Base-by-base conservation (phyloP, 2,329 filamentous ascomycete genomes). In the Cytospora piceae region DNA sequence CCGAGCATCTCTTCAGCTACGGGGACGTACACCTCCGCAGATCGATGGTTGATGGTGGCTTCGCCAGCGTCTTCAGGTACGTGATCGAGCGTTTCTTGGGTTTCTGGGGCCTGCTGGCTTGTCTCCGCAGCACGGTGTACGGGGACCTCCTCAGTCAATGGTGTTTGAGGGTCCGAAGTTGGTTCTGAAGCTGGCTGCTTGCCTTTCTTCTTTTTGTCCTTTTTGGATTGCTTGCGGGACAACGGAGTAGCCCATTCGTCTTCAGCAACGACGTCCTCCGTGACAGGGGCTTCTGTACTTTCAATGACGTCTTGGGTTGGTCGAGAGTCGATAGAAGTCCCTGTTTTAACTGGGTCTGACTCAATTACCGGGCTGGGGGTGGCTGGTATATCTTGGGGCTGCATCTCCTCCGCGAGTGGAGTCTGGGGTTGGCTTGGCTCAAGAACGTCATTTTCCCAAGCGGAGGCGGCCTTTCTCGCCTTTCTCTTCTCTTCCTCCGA, bases 151-250 rank as follows among this genome's bases (percentile, higher is more conserved):
- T 63, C 59, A 14, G 27, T 12, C 24, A 32, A 37, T n/a, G 67
- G 66, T 2, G 65, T 68, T 20, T 58, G 67, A 11, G 42, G 24
- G n/a, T 59, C 67, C 4, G 69, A 64, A 9, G 66, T 49, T 54
- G 64, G 59, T 34, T 66, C 69, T 61, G 70, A 53, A 60, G 63
- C 46, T 24, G 68, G 57, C 68, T 71, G 69, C 66, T 74, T 73
- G 42, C 73, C 73, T 68, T 77, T 77, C 29, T 73, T 70, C 58
- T 77, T 81, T 73, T 77, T 81, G 54, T 74, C 77, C 60, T 71
- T 73, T 58, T 78, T 78, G 57, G 73, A 72, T 66, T 77, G 78
- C 66, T 74, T 75, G 34, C 69, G 71, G 7, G 64, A 64, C 58
- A 73, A 68, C 51, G 65, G 64, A 15, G 34, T 22, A 56, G 56